Evolutionary conservation across 2,329 filamentous ascomycete genomes (phyloP).

Genomic region (Apiospora hydei): DNA sequence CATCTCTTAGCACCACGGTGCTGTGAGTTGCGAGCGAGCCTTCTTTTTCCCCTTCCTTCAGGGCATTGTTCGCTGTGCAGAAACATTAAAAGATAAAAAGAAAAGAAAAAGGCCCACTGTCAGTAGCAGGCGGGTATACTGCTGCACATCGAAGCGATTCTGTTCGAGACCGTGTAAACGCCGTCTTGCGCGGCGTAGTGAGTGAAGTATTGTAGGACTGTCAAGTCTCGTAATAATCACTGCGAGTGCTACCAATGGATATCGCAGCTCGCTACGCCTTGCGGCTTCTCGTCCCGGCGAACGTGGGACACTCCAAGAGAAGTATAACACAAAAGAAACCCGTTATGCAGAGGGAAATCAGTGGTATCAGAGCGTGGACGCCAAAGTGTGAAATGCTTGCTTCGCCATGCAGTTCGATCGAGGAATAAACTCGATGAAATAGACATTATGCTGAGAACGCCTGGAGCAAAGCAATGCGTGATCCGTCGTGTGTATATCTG

Average conservation of each 20-base stretch:
- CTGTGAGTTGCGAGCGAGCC: background rate
- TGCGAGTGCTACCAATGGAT: background rate
- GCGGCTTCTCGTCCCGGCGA: slow-evolving; percentile 16
- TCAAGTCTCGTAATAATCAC: slow-evolving; percentile 8
- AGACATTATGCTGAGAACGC: slow-evolving; percentile 47
- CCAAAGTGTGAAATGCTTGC: slow-evolving; percentile 46
- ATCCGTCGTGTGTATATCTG: slow-evolving; percentile 16
- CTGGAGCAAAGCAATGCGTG: slow-evolving; percentile 38
- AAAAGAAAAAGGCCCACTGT: slow-evolving; percentile 10
- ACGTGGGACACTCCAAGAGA: slow-evolving; percentile 17
- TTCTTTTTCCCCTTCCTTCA: background rate
- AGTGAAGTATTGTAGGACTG: slow-evolving; percentile 13
- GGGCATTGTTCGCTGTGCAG: slow-evolving; percentile 4
- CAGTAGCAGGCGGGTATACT: slow-evolving; percentile 20
- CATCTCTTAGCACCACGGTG: background rate
- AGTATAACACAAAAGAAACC: slow-evolving; percentile 38
- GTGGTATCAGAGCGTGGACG: slow-evolving; percentile 48
- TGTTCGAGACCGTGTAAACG: slow-evolving; percentile 13
- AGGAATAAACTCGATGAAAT: slow-evolving; percentile 43
- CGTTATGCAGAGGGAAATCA: slow-evolving; percentile 45
- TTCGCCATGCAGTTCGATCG: slow-evolving; percentile 46
- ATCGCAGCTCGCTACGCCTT: slow-evolving; percentile 4
- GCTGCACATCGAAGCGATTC: slow-evolving; percentile 17
- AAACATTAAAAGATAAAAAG: slow-evolving; percentile 13
- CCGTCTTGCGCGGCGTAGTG: slow-evolving; percentile 16